Base-by-base conservation (phyloP, 2,329 filamentous ascomycete species). In the Xylariaceae sp. region DNA sequence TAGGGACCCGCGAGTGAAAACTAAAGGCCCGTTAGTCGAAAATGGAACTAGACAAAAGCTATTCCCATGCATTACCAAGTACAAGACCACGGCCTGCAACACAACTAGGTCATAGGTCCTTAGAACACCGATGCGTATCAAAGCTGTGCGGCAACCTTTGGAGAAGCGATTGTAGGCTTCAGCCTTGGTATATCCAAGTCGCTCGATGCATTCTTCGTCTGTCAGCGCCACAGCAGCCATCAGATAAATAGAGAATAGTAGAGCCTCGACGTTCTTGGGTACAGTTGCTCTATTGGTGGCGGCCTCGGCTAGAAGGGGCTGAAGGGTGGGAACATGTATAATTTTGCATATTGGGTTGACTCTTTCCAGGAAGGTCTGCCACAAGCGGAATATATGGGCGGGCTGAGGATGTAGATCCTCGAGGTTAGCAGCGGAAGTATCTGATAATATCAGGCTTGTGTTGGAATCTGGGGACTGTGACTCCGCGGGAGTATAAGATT, bases 301-400 rank as follows among this genome's bases (percentile, higher is more conserved):
- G 2, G 87, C 86, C 55, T 89, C 82, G 40, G 89, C 79, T 7
- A 92, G 76, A 44, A 82, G 80, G 2, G 82, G 80, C 65, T 91
- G 86, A 3, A 91, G 71, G 0, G 86, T 86, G 0, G 89, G 89
- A 1, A 88, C 81, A 67, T 93, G 90, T 20, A 91, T 85, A 44
- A 86, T 67, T 54, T 71, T 71, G 48, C 70, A 71, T 47, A 72
- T 40, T 7, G 89, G 89, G 65, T 93, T 89, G 52, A 93, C 85
- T 58, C 90, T 86, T 47, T 90, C 85, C 5, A 91, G 75, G 62
- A 88, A 92, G 7, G 85, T 77, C 68, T 91, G 87, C 90, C 90
- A 93, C 4, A 93, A 78, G 48, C 81, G 80, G 65, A 90, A 86
- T 21, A 89, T 82, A 32, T 90, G 84, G 12, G 84, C 79, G 0